Conservation (phyloP, 805 yeast species). For the Monosporozyma siamensis region DNA sequence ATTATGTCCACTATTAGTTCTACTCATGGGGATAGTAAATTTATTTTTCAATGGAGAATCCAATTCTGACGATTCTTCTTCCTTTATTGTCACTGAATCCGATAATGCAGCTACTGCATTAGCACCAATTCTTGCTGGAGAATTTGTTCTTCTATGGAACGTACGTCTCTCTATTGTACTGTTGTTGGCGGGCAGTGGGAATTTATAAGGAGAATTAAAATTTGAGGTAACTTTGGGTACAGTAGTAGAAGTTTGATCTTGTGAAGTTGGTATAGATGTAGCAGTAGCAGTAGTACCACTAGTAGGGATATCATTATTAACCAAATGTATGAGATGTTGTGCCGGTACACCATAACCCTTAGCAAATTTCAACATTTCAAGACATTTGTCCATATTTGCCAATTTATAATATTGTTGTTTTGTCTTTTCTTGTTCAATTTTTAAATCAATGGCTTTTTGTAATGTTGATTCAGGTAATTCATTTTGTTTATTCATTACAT, state of each 20-base stretch:
- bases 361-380: constrained; percentile 57
- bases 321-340: constrained; percentile 50
- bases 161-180: constrained; percentile 6
- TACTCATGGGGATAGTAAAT: neutral
- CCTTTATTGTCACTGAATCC: constrained; percentile 20
- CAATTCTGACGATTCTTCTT: constrained; percentile 13
- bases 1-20: constrained; percentile 6
- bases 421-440: constrained; percentile 69
- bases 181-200: constrained; percentile 9
- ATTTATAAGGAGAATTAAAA: constrained; percentile 1
- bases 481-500: constrained; percentile 29
- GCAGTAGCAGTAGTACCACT: neutral
- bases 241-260: neutral
- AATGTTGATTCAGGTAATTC: neutral
- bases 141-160: constrained; percentile 36
- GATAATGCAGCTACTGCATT: constrained; percentile 51
- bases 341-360: constrained; percentile 54
- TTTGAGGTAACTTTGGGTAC: neutral
- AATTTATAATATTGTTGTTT: constrained; percentile 67
- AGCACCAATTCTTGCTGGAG: constrained; percentile 69
- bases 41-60: neutral
- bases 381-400: constrained; percentile 50
- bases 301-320: constrained; percentile 19
- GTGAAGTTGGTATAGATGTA: neutral
- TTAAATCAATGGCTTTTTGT: constrained; percentile 40